Conservation (phyloP, 2,329 filamentous ascomycete species). For the Trichoderma lentiforme region DNA sequence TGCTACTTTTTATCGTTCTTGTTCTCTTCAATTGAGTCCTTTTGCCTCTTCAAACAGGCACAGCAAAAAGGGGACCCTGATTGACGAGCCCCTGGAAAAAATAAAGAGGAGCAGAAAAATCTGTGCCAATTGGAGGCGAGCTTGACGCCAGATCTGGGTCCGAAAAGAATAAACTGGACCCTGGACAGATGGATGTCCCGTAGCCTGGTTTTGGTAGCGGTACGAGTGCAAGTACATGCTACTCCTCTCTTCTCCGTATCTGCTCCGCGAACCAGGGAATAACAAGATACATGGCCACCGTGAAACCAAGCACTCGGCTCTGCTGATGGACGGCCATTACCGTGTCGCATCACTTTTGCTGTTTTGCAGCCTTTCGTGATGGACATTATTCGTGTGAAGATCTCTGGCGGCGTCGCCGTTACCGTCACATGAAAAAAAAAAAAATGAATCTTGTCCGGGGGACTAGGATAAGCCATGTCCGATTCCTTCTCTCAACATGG, state of each 20-base stretch:
- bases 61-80: background rate
- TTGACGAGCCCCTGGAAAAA: background rate
- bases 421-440: background rate
- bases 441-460: background rate
- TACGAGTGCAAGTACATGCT: background rate
- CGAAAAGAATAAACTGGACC: slow-evolving; percentile 5
- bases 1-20: rapidly evolving
- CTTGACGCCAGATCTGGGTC: slow-evolving; percentile 11
- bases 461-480: background rate
- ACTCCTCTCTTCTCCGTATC: background rate
- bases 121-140: slow-evolving; percentile 7
- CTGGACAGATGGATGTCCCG: background rate
- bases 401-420: background rate
- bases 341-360: background rate
- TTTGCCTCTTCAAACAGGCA: background rate
- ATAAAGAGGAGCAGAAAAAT: background rate
- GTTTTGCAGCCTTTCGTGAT: background rate
- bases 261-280: background rate
- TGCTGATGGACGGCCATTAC: background rate
- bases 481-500: background rate
- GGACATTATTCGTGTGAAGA: background rate
- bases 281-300: background rate
- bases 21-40: background rate
- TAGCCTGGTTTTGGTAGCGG: background rate
- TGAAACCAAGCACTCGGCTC: background rate